Base-by-base conservation (phyloP, 2,329 filamentous ascomycete genomes). In the Akanthomyces lecanii region DNA sequence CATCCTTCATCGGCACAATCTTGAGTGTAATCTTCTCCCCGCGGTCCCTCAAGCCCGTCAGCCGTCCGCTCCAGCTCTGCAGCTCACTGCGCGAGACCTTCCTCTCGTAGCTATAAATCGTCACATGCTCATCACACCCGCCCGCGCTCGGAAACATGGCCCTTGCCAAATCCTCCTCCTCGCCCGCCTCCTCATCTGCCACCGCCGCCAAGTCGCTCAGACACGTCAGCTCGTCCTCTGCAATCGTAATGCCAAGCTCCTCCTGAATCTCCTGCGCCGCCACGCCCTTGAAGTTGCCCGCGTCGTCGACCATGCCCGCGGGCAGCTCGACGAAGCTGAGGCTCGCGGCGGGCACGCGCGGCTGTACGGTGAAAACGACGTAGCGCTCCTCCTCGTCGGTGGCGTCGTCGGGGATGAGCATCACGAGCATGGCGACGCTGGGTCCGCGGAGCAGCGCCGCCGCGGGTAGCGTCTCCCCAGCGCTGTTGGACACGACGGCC, bases 21-120 rank as follows among this genome's bases (percentile, higher is more conserved):
- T 83, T 85, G 62, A 88, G 73, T 12, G 83, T 85, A 66, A 88
- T 88, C 75, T 79, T 86, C 75, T 88, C 85, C 2, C 85, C 85
- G 10, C 85, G 69, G 6, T 82, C 79, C 57, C 85, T 76, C 68
- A 87, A 68, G 0, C 85, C 85, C 25, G 85, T 87, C 57, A 86
- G 70, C 58, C 79, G 80, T 2, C 85, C 85, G 40, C 77, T 80
- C 84, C 82, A 87, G 61, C 83, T 79, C 16, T 74, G 70, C 58
- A 88, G 71, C 70, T 82, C 77, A 0, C 68, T 71, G 38, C 83
- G 75, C 7, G 79, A 75, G 4, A 88, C 76, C 28, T 78, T 75
- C 54, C 79, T 77, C 74, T 87, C 82, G 67, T 83, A 77, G 66
- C 83, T 78, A 68, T 84, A 88, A 25, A 87, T 79, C 11, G 80